Base-by-base conservation (phyloP, 169 alveolate genomes). In the Eimeria sp. region DNA sequence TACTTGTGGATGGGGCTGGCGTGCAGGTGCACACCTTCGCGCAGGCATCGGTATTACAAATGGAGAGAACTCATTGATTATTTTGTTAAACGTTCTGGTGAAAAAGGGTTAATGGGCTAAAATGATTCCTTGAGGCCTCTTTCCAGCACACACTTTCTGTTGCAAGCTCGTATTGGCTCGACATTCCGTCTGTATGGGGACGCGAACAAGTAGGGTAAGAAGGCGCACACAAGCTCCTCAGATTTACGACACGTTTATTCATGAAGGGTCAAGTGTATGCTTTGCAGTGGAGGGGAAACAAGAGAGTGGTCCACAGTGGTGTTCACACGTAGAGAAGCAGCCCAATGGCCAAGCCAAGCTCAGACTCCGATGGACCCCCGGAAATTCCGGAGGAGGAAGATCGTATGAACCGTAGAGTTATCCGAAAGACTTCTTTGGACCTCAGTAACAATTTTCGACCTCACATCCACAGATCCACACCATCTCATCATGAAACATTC, bases 291-390 rank as follows among this genome's bases (percentile, higher is more conserved):
- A 11, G 43, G 11, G 22, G 45, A 11, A 3, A 11, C 25, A 45
- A 45, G 45, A 34, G 25, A 4, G 30, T 20, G 43, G 20, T 45
- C 63, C 25, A 47, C 45, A n/a, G 65, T 47, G 47, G 88, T 25
- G 63, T 76, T n/a, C 65, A 43, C 14, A 45, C 22, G 88, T 13
- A 65, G 45, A 16, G 88, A 76, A 76, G 58, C 25, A 76, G 67
- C 88, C 88, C 88, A 82, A 82, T 82, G 91, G 91, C 61, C 30
- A 27, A 34, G 27, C 27, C 70, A 22, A 82, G 75, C 57, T 82
- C 91, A 49, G 91, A 82, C 73, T 82, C 91, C 91, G 91, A 82
- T 54, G 54, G 70, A 30, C 91, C 91, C 73, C 91, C 91, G 16
- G 40, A 82, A 25, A 51, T 57, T 2, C 91, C 91, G 30, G 91